Evolutionary conservation across 805 yeast species (phyloP).

Genomic region (Kazachstania psychrophila): DNA sequence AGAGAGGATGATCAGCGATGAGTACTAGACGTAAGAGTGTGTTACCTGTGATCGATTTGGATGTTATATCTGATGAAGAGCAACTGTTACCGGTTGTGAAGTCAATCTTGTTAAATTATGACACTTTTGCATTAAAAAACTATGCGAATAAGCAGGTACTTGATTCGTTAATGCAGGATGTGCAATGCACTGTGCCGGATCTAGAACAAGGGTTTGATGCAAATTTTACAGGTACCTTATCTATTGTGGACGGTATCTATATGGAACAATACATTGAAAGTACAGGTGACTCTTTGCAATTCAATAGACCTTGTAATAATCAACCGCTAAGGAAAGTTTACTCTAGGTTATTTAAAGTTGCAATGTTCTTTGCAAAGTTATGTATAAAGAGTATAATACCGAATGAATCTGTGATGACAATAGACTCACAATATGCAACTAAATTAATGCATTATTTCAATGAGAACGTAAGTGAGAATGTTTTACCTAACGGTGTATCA

Average conservation of each 20-base stretch:
- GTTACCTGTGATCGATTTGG: constrained; percentile 23
- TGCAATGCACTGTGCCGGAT: constrained; percentile 3
- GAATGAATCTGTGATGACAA: background rate
- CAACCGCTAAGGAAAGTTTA: constrained; percentile 11
- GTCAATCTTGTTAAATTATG: constrained; percentile 14
- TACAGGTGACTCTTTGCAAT: constrained; percentile 12
- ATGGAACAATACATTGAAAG: constrained; percentile 23
- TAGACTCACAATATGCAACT: constrained; percentile 9
- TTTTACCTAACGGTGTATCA: constrained; percentile 11
- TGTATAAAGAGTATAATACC: constrained; percentile 12
- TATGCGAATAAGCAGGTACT: constrained; percentile 21
- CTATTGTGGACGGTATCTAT: constrained; percentile 8
- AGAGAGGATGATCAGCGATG: no score
- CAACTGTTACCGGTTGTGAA: constrained; percentile 19
- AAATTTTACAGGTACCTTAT: constrained; percentile 21
- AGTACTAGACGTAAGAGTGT: no score
- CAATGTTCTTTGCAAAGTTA: constrained; percentile 15
- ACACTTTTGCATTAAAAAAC: constrained; percentile 25
- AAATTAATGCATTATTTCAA: constrained; percentile 17
- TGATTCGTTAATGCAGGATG: constrained; percentile 8
- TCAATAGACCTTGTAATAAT: constrained; percentile 13
- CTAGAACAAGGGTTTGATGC: constrained; percentile 19
- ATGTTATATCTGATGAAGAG: constrained; percentile 18
- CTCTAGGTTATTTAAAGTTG: constrained; percentile 17
- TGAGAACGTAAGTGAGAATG: background rate